These are phyloP conservation scores for Diaporthe humulicola DNA, from an alignment of 2,329 filamentous ascomycete genomes.

Conservation along the genomic window DNA sequence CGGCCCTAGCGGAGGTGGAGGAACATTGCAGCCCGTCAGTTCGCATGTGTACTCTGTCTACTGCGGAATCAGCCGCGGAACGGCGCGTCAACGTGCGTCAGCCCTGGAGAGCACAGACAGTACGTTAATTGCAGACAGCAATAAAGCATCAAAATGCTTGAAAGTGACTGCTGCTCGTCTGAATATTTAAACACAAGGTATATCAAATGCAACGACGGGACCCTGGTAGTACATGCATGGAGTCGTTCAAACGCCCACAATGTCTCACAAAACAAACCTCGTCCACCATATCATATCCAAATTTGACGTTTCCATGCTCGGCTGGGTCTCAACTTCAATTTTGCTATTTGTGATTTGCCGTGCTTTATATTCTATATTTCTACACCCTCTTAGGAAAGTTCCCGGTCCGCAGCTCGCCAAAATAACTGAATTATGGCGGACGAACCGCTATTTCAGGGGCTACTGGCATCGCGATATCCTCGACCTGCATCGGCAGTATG, in stretches of 20 bases:
- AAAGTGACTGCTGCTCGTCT: not conserved
- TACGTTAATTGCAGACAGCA: not conserved
- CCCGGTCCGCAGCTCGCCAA: not conserved
- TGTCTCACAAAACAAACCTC: not conserved
- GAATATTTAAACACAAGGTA: not conserved
- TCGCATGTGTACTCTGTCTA: not conserved
- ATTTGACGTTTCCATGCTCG: not conserved
- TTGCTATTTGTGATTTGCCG: not conserved
- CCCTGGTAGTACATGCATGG: not conserved
- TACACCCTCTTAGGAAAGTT: not conserved
- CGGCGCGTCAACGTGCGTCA: no score
- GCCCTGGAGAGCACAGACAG: not conserved
- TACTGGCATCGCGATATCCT: constrained; percentile 15
- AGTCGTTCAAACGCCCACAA: not conserved
- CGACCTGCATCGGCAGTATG: not conserved
- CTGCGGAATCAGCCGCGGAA: constrained; percentile 3
- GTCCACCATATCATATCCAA: not conserved
- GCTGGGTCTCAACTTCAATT: not conserved
- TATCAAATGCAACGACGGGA: not conserved
- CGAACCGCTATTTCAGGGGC: not conserved
- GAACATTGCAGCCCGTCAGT: not conserved
- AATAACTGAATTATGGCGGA: not conserved
- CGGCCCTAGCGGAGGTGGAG: not conserved
- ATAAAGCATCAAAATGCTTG: not conserved
- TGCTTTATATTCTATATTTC: not conserved